Evolutionary conservation across 495 filamentous ascomycete genomes (phyloP), one percentile per base, ranked within the genome.

Genomic region (Tuber borchii): DNA sequence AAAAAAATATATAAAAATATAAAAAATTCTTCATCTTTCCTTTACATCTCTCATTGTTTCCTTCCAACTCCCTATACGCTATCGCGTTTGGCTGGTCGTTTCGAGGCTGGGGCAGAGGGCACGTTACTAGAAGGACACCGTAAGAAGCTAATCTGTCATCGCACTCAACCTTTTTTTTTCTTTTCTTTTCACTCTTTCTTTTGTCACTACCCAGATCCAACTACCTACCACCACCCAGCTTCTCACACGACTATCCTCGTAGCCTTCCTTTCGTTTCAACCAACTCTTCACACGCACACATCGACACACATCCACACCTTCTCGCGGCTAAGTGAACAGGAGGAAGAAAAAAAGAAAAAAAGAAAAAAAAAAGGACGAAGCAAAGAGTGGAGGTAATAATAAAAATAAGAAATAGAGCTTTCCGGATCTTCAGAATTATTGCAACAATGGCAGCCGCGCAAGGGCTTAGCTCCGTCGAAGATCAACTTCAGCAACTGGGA

Each of bases 401-500:
- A 37, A 22, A 65, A 74, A 77, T 77, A 71, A 31, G 71, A 69
- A 45, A 76, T 69, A 51, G 56, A 45, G 26, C 12, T 37, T 37
- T 48, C 70, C 72, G 78, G 78, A 73, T 77, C 65, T 73, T 71
- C 70, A 79, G 56, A 65, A 31, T 65, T 65, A 65, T 65, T 65
- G 34, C 56, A 65, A 31, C 56, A 65, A 73, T 73, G 71, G 46
- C 42, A 73, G 71, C 61, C 70, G 69, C 74, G 39, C 77, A 79
- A 65, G 76, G 56, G 43, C 84, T 80, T 79, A 86, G 89, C 70
- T 87, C 90, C 48, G 87, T 93, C 72, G 85, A 86, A 77, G 90
- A 93, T 81, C 92, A 94, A 85, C 87, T 98, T 78, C 87, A 88
- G 75, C 93, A 97, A 86, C 90, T 99, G 72, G 90, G 93, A 79